Percentiles rank a stretch among this genome's conserved stretches.
Evolutionary conservation across 257 asterid species (phyloP).

Genomic region (Solanum acaule): DNA sequence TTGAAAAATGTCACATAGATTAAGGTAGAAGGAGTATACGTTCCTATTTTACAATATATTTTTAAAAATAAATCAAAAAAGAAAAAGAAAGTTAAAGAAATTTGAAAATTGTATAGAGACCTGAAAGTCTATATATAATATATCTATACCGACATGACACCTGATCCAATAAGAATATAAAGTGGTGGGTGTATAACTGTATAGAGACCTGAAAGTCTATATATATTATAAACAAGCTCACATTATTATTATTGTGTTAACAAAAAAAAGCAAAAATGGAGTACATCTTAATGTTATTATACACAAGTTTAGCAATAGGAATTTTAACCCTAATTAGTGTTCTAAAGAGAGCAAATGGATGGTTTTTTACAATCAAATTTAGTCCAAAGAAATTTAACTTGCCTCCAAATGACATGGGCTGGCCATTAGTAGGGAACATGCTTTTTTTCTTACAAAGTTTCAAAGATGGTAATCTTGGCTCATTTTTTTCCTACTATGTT

Average conservation of each 20-base stretch:
- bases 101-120: too few species aligned
- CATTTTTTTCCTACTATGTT: background rate
- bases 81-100: too few species aligned
- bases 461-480: background rate
- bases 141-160: background rate
- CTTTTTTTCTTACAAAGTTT: background rate
- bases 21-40: too few species aligned
- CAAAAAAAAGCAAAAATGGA: background rate
- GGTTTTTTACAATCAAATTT: background rate
- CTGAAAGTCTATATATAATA: too few species aligned
- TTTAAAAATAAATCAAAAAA: too few species aligned
- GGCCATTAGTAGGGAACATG: background rate
- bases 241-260: background rate
- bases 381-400: background rate
- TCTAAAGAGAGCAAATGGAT: background rate
- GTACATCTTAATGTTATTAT: background rate
- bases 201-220: background rate
- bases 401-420: background rate
- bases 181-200: background rate
- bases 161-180: too few species aligned
- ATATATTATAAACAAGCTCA: background rate
- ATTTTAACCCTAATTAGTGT: background rate
- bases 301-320: background rate
- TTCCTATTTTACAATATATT: too few species aligned
- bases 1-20: too few species aligned